These are phyloP conservation scores for Solanum hybrid DNA, from an alignment of 305 asterid genomes.

Conservation along the genomic window DNA sequence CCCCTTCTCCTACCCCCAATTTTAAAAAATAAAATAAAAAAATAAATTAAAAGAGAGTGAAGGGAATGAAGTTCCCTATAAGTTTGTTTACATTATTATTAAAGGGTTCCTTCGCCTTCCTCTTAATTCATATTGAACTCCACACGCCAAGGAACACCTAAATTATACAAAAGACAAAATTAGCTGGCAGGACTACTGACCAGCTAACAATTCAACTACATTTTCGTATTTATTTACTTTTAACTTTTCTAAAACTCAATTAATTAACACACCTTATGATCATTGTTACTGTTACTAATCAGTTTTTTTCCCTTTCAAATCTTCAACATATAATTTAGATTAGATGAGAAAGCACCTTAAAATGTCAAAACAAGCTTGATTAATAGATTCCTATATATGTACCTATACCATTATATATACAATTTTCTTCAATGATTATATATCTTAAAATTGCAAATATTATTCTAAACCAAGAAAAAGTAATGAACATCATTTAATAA, in stretches of 20 bases:
- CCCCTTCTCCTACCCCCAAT: not conserved
- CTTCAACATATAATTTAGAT: not conserved
- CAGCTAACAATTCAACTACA: constrained; percentile 12
- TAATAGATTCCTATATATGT: not conserved
- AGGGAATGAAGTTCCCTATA: constrained; percentile 13
- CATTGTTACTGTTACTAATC: not conserved
- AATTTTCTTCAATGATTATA: too few relatives aligned
- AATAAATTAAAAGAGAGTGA: not conserved
- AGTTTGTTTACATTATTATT: constrained; percentile 6
- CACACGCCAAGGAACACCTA: constrained; percentile 36
- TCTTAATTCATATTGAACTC: constrained; percentile 16
- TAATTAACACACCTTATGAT: not conserved
- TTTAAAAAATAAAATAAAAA: too few relatives aligned
- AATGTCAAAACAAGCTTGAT: not conserved
- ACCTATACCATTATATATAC: not conserved
- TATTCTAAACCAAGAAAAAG: not conserved
- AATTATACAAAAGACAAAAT: not conserved
- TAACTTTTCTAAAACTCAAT: not conserved
- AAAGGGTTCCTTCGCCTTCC: constrained; percentile 7
- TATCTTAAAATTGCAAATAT: not conserved
- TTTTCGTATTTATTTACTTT: not conserved
- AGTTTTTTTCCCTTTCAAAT: not conserved
- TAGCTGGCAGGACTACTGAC: constrained; percentile 22
- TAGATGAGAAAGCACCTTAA: not conserved
- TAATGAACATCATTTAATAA: not conserved